These are phyloP conservation scores for Waitea zeae DNA, from an alignment of 1,284 basidiomycete species.

Conservation along the genomic window DNA sequence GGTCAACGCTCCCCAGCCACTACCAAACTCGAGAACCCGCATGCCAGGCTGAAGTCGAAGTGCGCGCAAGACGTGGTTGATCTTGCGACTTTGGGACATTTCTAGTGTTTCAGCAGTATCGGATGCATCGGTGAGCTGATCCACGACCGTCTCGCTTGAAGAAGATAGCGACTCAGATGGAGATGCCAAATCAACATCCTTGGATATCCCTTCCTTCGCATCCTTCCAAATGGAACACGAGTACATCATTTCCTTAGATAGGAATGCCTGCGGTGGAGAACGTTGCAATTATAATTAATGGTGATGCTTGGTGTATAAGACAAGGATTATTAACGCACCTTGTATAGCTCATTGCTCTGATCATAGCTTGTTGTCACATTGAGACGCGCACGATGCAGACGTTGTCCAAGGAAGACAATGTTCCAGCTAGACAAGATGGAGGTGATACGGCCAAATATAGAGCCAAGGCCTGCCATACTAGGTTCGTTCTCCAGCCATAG, in stretches of 20 bases:
- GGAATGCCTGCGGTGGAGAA: slow-evolving; percentile 43
- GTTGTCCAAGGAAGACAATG: slow-evolving; percentile 71
- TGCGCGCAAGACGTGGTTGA: slow-evolving; percentile 59
- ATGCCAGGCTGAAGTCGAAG: slow-evolving; percentile 65
- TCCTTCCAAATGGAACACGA: slow-evolving; percentile 72
- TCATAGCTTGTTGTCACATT: slow-evolving; percentile 86
- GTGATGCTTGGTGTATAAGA: slow-evolving; percentile 1
- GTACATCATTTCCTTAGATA: slow-evolving; percentile 87
- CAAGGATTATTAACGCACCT: slow-evolving; percentile 21
- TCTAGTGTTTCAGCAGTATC: slow-evolving; percentile 54
- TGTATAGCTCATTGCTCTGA: slow-evolving; percentile 70
- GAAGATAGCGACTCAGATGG: slow-evolving; percentile 16
- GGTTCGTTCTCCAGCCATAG: slow-evolving; percentile 75
- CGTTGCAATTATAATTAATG: too few species aligned
- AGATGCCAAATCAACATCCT: slow-evolving; percentile 24
- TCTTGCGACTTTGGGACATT: slow-evolving; percentile 66
- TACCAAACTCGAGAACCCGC: slow-evolving; percentile 80
- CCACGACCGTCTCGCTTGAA: slow-evolving; percentile 5
- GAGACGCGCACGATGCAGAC: slow-evolving; percentile 55
- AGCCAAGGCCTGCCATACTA: slow-evolving; percentile 47
- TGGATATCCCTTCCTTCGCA: slow-evolving; percentile 52
- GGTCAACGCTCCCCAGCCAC: slow-evolving; percentile 81
- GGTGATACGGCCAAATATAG: slow-evolving; percentile 44
- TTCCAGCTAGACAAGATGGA: slow-evolving; percentile 56
- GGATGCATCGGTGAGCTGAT: slow-evolving; percentile 12